Evolutionary conservation across 306 rosid species (phyloP).

Genomic region (Quercus robur): DNA sequence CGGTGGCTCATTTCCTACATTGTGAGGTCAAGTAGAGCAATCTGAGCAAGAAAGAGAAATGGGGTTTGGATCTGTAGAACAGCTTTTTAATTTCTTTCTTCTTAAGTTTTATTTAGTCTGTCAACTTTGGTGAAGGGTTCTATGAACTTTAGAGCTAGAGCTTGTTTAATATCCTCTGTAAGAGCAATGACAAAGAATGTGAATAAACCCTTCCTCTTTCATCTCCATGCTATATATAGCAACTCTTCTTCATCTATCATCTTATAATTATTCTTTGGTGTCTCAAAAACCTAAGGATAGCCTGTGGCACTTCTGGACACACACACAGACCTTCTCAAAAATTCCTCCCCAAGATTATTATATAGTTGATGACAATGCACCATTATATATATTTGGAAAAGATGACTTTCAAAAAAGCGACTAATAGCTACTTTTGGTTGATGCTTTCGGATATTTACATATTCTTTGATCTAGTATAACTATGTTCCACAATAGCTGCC

Average conservation of each 20-base stretch:
- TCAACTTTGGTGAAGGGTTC: not conserved
- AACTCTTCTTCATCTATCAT: not conserved
- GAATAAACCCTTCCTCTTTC: not conserved
- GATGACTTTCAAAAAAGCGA: not conserved
- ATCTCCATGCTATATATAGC: not conserved
- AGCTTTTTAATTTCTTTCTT: not conserved
- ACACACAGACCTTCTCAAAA: not conserved
- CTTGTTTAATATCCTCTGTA: not conserved
- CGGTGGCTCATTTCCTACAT: slow-evolving; percentile 21
- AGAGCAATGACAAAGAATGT: not conserved
- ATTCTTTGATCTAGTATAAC: not conserved
- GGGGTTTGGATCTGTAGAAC: not conserved
- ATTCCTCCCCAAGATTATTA: not conserved
- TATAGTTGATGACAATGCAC: not conserved
- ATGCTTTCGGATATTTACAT: not conserved
- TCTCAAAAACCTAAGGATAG: not conserved
- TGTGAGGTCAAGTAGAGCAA: slow-evolving; percentile 5
- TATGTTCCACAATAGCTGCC: too few relatives aligned
- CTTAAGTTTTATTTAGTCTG: not conserved
- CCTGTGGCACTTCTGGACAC: not conserved
- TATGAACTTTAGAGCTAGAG: slow-evolving; percentile 4
- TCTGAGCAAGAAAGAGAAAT: not conserved
- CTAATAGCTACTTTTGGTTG: not conserved
- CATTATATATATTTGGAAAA: not conserved
- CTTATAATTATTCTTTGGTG: not conserved